phyloP scores from a whole-genome alignment of 305 asterid genomes.

The Rubia balearica region DNA sequence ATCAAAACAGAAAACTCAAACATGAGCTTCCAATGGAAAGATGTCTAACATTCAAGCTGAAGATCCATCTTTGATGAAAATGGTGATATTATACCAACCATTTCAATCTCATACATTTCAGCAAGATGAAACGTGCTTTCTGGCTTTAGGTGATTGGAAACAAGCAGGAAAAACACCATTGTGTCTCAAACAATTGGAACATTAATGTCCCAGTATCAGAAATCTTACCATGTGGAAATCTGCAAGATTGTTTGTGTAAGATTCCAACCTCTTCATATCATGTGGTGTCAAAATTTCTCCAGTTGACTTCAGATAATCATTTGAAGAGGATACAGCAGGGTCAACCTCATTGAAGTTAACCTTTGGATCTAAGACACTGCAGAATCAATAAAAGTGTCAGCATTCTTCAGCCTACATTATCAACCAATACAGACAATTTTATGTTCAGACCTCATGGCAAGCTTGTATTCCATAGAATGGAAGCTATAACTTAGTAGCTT shows the following conservation, averaged over 20 bases:
- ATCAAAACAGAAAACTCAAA: not conserved
- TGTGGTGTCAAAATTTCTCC: slow-evolving; percentile 40
- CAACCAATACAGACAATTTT: slow-evolving; percentile 18
- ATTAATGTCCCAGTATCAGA: slow-evolving; percentile 1
- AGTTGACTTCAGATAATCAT: slow-evolving; percentile 35
- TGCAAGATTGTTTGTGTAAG: slow-evolving; percentile 60
- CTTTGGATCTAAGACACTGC: slow-evolving; percentile 90
- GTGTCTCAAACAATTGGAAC: not conserved
- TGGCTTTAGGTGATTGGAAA: not conserved
- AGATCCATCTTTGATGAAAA: not conserved
- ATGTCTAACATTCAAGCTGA: not conserved
- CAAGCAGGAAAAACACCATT: not conserved
- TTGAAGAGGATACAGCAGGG: slow-evolving; percentile 34
- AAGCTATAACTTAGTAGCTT: slow-evolving; percentile 43
- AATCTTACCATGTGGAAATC: slow-evolving; percentile 56
- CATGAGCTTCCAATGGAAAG: not conserved
- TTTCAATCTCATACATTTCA: not conserved
- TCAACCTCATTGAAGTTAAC: slow-evolving; percentile 47
- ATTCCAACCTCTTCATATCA: slow-evolving; percentile 66
- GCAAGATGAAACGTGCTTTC: not conserved
- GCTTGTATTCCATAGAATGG: slow-evolving; percentile 75
- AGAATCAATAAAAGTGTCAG: slow-evolving; percentile 23
- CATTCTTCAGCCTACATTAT: slow-evolving; percentile 14
- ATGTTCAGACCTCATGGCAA: slow-evolving; percentile 77
- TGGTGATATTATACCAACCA: not conserved